These are phyloP conservation scores for Prinsepia uniflora DNA, from an alignment of 306 rosid genomes.

Conservation along the genomic window DNA sequence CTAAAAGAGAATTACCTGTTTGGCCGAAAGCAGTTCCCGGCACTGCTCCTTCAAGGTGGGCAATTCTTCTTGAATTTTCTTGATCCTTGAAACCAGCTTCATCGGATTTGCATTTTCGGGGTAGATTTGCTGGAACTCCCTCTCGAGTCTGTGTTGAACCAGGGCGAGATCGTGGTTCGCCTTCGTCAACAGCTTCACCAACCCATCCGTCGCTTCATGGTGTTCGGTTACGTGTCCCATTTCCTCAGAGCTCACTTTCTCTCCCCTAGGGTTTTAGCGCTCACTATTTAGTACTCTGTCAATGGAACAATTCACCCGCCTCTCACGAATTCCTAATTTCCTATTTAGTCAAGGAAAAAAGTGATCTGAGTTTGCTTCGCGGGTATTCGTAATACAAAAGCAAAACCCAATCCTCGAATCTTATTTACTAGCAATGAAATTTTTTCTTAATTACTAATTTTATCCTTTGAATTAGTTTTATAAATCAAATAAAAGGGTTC, in stretches of 20 bases:
- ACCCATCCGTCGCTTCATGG: slow-evolving; percentile 67
- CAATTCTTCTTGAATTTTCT: slow-evolving; percentile 69
- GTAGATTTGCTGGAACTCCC: slow-evolving; percentile 71
- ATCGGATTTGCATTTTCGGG: slow-evolving; percentile 83
- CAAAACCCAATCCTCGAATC: no score
- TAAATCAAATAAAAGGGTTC: no score
- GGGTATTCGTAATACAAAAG: neutral
- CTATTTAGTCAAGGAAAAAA: no score
- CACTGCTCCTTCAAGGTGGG: slow-evolving; percentile 66
- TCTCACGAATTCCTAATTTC: no score
- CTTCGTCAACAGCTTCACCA: slow-evolving; percentile 60
- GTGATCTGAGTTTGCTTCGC: neutral
- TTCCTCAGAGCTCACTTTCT: slow-evolving; percentile 5
- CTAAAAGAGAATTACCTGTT: slow-evolving; percentile 46
- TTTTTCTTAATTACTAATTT: no score
- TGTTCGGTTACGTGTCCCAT: slow-evolving; percentile 47
- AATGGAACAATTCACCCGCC: no score
- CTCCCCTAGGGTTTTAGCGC: slow-evolving; percentile 17
- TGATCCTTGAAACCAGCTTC: slow-evolving; percentile 74
- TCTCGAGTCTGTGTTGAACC: slow-evolving; percentile 63
- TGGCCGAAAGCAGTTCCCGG: slow-evolving; percentile 73
- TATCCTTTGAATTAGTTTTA: no score
- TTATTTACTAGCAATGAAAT: no score
- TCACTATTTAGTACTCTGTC: neutral
- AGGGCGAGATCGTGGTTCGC: slow-evolving; percentile 70